A percentile compares a stretch with the other conserved stretches of the same genome.
Conservation (phyloP, 371 early-diverging fungal species). For the Coemansia sp. region DNA sequence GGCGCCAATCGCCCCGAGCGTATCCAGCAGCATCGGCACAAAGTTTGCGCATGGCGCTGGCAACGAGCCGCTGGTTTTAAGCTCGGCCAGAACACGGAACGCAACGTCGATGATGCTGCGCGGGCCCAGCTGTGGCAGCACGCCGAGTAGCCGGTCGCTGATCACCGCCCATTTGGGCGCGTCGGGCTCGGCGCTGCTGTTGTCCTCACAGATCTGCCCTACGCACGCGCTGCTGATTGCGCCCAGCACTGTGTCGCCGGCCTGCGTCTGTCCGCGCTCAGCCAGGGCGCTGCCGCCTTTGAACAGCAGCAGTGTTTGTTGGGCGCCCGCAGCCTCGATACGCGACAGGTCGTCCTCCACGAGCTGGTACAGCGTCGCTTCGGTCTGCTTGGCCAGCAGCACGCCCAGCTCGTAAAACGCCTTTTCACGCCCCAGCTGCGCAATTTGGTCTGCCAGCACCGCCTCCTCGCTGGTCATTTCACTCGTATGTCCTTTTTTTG, state of each 20-base stretch:
- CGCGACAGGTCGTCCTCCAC: constrained; percentile 17
- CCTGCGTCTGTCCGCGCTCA: constrained; percentile 11
- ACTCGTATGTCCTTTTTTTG: background rate
- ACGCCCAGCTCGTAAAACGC: constrained; percentile 16
- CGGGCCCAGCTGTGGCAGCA: constrained; percentile 27
- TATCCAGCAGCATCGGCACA: constrained; percentile 42
- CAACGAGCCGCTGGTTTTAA: constrained; percentile 36
- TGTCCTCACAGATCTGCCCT: constrained; percentile 40
- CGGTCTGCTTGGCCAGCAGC: constrained; percentile 10
- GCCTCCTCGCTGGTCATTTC: background rate
- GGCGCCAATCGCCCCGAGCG: constrained; percentile 28
- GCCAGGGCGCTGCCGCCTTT: constrained; percentile 31
- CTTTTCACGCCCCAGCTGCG: constrained; percentile 10
- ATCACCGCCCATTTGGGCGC: constrained; percentile 19
- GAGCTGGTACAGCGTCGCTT: constrained; percentile 8
- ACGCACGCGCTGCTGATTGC: constrained; percentile 24
- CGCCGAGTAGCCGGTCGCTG: constrained; percentile 31
- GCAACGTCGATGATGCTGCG: constrained; percentile 38
- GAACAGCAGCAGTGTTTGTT: constrained; percentile 6
- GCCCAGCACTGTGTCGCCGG: constrained; percentile 6
- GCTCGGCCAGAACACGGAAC: constrained; percentile 42
- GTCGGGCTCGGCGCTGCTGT: constrained; percentile 1
- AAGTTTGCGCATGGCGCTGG: constrained; percentile 11
- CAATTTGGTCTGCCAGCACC: background rate
- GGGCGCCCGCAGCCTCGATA: background rate